Evolutionary conservation across 2,329 filamentous ascomycete genomes (phyloP).

Genomic region (Chalara sp.): DNA sequence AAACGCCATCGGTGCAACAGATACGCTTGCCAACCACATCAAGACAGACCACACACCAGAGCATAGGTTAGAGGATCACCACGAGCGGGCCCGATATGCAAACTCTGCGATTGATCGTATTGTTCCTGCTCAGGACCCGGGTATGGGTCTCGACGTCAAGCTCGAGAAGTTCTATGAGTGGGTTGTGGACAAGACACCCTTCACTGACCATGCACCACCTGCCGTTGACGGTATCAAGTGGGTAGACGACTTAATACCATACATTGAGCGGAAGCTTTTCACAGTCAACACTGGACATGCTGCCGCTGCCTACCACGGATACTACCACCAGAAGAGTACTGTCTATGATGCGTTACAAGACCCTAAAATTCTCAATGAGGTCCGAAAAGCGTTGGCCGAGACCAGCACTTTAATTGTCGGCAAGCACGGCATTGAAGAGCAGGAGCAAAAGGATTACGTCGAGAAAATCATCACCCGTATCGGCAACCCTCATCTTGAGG

Average conservation of each 20-base stretch:
- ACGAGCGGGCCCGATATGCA: slow-evolving; percentile 77
- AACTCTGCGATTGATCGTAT: slow-evolving; percentile 99
- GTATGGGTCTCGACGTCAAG: slow-evolving; percentile 80
- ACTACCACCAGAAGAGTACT: slow-evolving; percentile 77
- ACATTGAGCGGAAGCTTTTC: slow-evolving; percentile 98
- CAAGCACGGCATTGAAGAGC: slow-evolving; percentile 72
- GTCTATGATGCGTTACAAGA: slow-evolving; percentile 87
- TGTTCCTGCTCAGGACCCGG: slow-evolving; percentile 78
- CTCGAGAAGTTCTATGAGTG: slow-evolving; percentile 99
- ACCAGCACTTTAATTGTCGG: slow-evolving; percentile 78
- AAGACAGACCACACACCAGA: slow-evolving; percentile 66
- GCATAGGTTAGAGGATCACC: slow-evolving; percentile 60
- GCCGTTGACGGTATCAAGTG: slow-evolving; percentile 84
- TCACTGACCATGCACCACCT: slow-evolving; percentile 63
- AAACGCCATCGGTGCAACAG: slow-evolving; percentile 93
- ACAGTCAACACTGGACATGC: slow-evolving; percentile 98
- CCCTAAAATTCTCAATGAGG: slow-evolving; percentile 69
- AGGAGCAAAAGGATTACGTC: slow-evolving; percentile 81
- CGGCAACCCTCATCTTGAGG: slow-evolving; percentile 86
- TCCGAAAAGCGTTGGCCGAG: slow-evolving; percentile 74
- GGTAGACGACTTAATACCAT: slow-evolving; percentile 85
- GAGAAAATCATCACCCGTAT: slow-evolving; percentile 89
- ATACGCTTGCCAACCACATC: slow-evolving; percentile 78
- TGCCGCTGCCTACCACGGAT: slow-evolving; percentile 91
- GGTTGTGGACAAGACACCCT: slow-evolving; percentile 87